Base-by-base conservation (phyloP, 345 rosid species). In the Pistacia atlantica region DNA sequence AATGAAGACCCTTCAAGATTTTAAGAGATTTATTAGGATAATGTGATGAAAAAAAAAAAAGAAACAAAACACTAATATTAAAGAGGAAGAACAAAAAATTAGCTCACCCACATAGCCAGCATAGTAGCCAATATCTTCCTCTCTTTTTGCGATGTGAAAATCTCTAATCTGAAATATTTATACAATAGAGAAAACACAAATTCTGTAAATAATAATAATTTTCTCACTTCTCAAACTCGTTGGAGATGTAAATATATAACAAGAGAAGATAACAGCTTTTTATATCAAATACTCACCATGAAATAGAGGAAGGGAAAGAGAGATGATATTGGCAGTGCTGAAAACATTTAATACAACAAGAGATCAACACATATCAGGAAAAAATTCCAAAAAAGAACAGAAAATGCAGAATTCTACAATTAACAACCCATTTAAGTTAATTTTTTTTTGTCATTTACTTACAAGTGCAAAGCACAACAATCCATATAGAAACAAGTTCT, bases 301-400 rank as follows among this genome's bases (percentile, higher is more conserved):
- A 90, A 95, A 64, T 95, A 95, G 68, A 95, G 87, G 73, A 90
- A 95, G 0, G 98, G 97, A 75, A 95, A 95, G 20, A 95, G 90
- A 74, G 97, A 90, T 22, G 94, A 89, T 76, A 91, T 91, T 16
- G 97, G 97, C 81, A 92, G 83, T 45, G 94, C 98, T 95, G 91
- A 81, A 85, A 89, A 51, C 4, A 72, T 67, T 55, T 17, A 18
- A 72, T 48, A 42, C 52, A 70, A 51, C 45, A 63, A 57, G 12
- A 51, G 5, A 54, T 4, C 13, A 25, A 25, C 14, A 11, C 8
- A 8, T 59, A 59, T 20, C 11, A 38, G 45, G 5, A 69, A 42
- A 3, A 59, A 8, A 3, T 4, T 5, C 46, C 1, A 42, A 42
- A 42, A 42, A 42, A 7, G 46, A 8, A 42, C 6, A 42, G 9